phyloP scores from a whole-genome alignment of 352 stramenopile genomes.

The Globisporangium recalcitrans region DNA sequence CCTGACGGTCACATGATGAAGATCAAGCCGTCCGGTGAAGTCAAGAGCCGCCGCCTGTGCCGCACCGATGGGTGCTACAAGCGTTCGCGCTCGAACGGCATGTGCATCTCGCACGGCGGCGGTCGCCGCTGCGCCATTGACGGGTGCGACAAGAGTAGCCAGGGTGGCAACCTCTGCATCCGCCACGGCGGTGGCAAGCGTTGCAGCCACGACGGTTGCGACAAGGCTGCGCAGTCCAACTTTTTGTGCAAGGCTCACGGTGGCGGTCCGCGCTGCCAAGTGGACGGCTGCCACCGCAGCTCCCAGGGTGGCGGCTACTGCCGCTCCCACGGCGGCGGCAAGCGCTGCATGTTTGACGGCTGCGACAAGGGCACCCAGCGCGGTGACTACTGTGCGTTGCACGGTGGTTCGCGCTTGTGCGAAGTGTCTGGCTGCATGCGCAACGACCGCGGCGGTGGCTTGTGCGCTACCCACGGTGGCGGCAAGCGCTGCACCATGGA shows the following conservation, averaged over 20 bases:
- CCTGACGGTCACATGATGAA: constrained; percentile 23
- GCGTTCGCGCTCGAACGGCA: constrained; percentile 77
- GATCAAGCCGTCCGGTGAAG: constrained; percentile 25
- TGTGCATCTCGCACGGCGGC: constrained; percentile 85
- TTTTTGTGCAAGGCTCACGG: constrained; percentile 86
- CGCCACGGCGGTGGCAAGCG: constrained; percentile 81
- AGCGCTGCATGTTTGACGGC: constrained; percentile 78
- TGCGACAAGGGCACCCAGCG: constrained; percentile 87
- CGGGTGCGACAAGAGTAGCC: constrained; percentile 75
- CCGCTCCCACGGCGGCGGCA: constrained; percentile 81
- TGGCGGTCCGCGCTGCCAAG: constrained; percentile 74
- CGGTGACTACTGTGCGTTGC: constrained; percentile 80
- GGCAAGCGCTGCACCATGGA: constrained; percentile 74
- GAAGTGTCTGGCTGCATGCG: constrained; percentile 75
- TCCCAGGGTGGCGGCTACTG: constrained; percentile 80
- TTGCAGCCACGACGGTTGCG: constrained; percentile 69
- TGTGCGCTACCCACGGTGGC: constrained; percentile 73
- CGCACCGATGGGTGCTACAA: constrained; percentile 77
- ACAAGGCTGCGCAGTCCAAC: constrained; percentile 81
- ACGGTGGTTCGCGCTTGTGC: constrained; percentile 82
- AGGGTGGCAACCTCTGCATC: constrained; percentile 82
- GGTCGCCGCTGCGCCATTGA: constrained; percentile 72
- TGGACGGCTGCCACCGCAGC: constrained; percentile 55
- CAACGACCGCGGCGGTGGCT: constrained; percentile 79
- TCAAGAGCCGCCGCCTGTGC: constrained; percentile 70